These are phyloP conservation scores for Hyaloscypha finlandica DNA, from an alignment of 495 filamentous ascomycete species.

Conservation along the genomic window DNA sequence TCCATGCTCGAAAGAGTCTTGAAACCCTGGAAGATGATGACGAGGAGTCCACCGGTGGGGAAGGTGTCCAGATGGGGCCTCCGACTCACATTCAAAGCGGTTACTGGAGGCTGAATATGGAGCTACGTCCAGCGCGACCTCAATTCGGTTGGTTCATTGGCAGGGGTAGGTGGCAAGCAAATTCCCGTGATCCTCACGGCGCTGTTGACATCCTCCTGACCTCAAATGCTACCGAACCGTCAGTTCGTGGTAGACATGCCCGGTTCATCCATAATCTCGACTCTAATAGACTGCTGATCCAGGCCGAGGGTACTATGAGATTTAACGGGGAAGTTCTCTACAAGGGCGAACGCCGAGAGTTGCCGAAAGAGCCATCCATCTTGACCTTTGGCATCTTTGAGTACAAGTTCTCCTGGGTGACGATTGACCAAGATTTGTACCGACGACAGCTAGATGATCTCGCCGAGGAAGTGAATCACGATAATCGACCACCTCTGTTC, in stretches of 20 bases:
- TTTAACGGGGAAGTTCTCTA: not conserved
- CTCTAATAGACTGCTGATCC: not conserved
- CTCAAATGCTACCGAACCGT: conserved; percentile 2
- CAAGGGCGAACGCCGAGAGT: not conserved
- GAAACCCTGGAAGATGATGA: not conserved
- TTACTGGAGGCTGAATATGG: conserved; percentile 18
- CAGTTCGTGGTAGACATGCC: conserved; percentile 5
- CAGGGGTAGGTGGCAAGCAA: conserved; percentile 2
- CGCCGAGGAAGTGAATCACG: not conserved
- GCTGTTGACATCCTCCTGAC: conserved; percentile 11
- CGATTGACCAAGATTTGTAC: conserved; percentile 2
- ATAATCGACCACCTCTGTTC: not conserved
- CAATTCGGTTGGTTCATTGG: conserved; percentile 13
- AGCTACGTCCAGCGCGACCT: not conserved
- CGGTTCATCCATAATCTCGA: conserved; percentile 5
- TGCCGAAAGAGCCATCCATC: not conserved
- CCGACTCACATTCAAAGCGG: not conserved
- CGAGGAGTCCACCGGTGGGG: conserved; percentile 2
- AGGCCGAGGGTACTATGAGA: conserved; percentile 1
- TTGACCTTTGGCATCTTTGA: conserved; percentile 7
- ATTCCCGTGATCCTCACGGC: not conserved
- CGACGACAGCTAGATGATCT: conserved; percentile 4
- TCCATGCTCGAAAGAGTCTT: conserved; percentile 2
- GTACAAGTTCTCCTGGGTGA: conserved; percentile 3
- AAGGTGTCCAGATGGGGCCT: not conserved